phyloP scores from a whole-genome alignment of 148 eudicot species.

The Tetragonia tetragonoides region DNA sequence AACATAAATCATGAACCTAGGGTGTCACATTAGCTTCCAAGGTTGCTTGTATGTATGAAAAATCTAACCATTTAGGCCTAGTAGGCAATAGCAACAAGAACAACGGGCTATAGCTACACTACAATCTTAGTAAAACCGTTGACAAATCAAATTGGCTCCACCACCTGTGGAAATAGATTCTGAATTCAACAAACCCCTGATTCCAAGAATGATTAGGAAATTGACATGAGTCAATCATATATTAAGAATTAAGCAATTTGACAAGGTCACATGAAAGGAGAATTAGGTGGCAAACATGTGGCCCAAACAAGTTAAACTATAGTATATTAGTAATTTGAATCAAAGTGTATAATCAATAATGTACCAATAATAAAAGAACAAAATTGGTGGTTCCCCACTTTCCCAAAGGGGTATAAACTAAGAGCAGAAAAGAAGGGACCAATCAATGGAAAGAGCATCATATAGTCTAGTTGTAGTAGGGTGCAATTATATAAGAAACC shows the following conservation, averaged over 20 bases:
- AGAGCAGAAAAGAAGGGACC: background rate
- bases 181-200: constrained; percentile 17
- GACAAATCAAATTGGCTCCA: background rate
- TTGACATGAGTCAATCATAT: constrained; percentile 19
- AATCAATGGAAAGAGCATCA: background rate
- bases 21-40: no score
- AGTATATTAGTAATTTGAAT: background rate
- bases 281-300: constrained; percentile 47
- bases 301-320: constrained; percentile 17
- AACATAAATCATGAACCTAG: no score
- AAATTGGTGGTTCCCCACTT: background rate
- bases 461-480: background rate
- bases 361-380: background rate
- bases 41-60: no score
- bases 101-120: no score
- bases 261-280: constrained; percentile 31
- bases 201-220: constrained; percentile 31
- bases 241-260: constrained; percentile 10
- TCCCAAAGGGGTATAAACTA: constrained; percentile 16
- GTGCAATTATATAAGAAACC: constrained; percentile 4
- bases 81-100: no score
- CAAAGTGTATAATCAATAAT: background rate
- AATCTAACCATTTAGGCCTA: no score
- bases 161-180: constrained; percentile 18
- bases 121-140: background rate